These are phyloP conservation scores for Lizonia empirigonia DNA, from an alignment of 2,329 filamentous ascomycete genomes.

Conservation along the genomic window DNA sequence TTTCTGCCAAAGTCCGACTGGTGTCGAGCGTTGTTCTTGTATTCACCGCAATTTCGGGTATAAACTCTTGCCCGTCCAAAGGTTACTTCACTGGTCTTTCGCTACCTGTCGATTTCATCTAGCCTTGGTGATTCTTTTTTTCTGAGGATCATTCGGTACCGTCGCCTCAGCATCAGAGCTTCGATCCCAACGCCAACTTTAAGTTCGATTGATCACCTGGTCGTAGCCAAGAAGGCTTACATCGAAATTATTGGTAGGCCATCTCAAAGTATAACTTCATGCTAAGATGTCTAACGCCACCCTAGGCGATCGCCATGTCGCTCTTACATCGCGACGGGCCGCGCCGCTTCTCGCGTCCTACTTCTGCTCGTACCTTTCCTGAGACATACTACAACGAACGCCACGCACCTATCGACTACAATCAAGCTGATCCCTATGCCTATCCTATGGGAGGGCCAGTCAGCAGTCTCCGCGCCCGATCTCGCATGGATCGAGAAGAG, in stretches of 20 bases:
- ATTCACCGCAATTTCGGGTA: neutral
- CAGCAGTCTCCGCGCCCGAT: constrained; percentile 20
- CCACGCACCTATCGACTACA: constrained; percentile 25
- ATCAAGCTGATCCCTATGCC: constrained; percentile 32
- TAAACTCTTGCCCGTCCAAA: neutral
- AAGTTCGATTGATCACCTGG: neutral
- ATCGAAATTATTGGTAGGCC: neutral
- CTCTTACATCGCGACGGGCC: constrained; percentile 21
- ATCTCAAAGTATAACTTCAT: neutral
- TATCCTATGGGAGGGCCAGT: constrained; percentile 34
- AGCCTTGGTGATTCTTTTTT: neutral
- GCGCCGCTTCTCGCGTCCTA: constrained; percentile 26
- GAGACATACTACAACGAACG: constrained; percentile 31
- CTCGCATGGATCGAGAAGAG: constrained; percentile 24
- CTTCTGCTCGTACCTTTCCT: constrained; percentile 13
- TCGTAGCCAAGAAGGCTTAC: neutral
- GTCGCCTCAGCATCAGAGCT: neutral
- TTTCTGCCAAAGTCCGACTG: neutral
- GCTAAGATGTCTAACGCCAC: neutral
- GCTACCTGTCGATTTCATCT: neutral
- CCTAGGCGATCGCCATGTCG: constrained; percentile 15
- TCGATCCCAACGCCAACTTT: neutral
- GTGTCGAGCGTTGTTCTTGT: neutral
- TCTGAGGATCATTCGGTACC: neutral
- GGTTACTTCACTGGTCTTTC: neutral